Evolutionary conservation across 371 early-diverging fungal genomes (phyloP).

Genomic region (Dichotomocladium elegans): DNA sequence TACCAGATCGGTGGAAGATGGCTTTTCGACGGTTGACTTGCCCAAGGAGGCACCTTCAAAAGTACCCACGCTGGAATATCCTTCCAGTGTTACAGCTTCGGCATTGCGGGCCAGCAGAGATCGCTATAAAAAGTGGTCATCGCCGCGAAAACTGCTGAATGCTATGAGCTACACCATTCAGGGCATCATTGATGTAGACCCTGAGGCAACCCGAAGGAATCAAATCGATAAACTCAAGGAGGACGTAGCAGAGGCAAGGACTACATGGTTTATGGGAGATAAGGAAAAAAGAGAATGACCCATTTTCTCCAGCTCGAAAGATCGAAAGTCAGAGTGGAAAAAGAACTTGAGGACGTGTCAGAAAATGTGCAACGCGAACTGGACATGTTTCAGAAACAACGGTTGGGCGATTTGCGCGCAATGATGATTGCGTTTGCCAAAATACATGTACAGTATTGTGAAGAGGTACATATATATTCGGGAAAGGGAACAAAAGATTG

Average conservation of each 20-base stretch:
- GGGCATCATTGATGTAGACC: slow-evolving; percentile 92
- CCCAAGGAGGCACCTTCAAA: slow-evolving; percentile 5
- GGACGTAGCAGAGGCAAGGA: slow-evolving; percentile 55
- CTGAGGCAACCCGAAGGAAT: slow-evolving; percentile 80
- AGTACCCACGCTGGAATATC: slow-evolving; percentile 16
- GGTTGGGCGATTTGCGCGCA: slow-evolving; percentile 70
- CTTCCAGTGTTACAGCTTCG: slow-evolving; percentile 26
- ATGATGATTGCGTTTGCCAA: slow-evolving; percentile 74
- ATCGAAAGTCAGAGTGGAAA: slow-evolving; percentile 50
- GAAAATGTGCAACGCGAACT: slow-evolving; percentile 75
- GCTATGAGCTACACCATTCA: slow-evolving; percentile 67
- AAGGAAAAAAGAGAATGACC: background rate
- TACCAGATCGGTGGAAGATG: slow-evolving; percentile 40
- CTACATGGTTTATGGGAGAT: background rate
- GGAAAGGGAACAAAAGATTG: background rate
- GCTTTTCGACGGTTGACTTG: slow-evolving; percentile 24
- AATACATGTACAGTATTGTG: slow-evolving; percentile 73
- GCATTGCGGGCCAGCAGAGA: slow-evolving; percentile 29
- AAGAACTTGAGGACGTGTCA: slow-evolving; percentile 70
- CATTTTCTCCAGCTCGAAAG: slow-evolving; percentile 53
- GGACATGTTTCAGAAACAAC: slow-evolving; percentile 82
- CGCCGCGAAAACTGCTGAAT: slow-evolving; percentile 51
- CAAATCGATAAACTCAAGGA: slow-evolving; percentile 79
- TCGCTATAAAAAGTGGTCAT: slow-evolving; percentile 45
- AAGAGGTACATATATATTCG: slow-evolving; percentile 41